These are phyloP conservation scores for Pseudogymnoascus sp. DNA, from an alignment of 2,329 filamentous ascomycete genomes.

Conservation along the genomic window DNA sequence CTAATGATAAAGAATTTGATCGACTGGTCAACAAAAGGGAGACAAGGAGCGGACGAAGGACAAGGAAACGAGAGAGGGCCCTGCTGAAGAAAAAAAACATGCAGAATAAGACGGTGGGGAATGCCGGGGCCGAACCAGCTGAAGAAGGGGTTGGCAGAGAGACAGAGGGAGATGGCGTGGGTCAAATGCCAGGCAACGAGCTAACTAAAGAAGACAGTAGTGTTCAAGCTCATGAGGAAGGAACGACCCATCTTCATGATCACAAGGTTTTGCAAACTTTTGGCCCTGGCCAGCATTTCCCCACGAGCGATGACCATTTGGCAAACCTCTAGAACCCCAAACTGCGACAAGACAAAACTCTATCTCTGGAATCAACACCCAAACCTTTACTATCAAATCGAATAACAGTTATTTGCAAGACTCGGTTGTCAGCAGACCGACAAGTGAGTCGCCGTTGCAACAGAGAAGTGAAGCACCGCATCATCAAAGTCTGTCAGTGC, in stretches of 20 bases:
- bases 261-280: not conserved
- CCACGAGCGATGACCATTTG: not conserved
- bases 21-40: not conserved
- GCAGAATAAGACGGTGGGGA: not conserved
- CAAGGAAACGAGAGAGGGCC: not conserved
- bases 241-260: not conserved
- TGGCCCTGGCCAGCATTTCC: not conserved
- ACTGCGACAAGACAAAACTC: not conserved
- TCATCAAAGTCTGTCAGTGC: not conserved
- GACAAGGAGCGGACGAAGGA: not conserved
- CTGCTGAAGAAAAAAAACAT: not conserved
- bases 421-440: not conserved
- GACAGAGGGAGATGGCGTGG: not conserved
- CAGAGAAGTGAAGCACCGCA: not conserved
- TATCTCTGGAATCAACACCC: not conserved
- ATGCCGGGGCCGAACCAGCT: not conserved
- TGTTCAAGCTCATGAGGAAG: not conserved
- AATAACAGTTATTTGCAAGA: not conserved
- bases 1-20: not conserved
- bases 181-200: not conserved
- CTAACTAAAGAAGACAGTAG: not conserved
- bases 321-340: not conserved
- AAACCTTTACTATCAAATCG: not conserved
- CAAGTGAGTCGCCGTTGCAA: not conserved
- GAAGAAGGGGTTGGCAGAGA: not conserved